Conservation (phyloP, 129 eudicot species). For the Chrysanthemum lavandulifolium region DNA sequence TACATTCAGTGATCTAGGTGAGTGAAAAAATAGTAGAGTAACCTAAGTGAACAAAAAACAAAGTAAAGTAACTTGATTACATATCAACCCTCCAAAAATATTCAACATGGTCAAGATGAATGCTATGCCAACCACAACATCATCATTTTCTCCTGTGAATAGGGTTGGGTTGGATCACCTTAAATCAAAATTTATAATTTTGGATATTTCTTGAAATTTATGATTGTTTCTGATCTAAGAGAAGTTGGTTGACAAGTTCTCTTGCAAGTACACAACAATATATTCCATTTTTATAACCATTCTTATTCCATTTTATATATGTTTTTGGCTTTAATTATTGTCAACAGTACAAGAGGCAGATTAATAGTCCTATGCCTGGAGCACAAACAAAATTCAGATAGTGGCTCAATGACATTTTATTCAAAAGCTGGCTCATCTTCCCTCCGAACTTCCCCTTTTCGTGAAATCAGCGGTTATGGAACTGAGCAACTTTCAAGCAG, state of each 20-base stretch:
- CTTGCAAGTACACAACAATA: not conserved
- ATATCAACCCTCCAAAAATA: too few species aligned
- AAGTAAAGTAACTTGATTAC: too few species aligned
- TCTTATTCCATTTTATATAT: slow-evolving; percentile 8
- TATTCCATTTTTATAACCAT: not conserved
- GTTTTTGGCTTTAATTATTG: slow-evolving; percentile 15
- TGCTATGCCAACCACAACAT: too few species aligned
- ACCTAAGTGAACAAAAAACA: too few species aligned
- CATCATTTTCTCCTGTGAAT: too few species aligned
- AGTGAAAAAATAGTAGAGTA: too few species aligned
- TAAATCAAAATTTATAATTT: too few species aligned
- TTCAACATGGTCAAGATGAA: too few species aligned
- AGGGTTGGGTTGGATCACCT: too few species aligned
- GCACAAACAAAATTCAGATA: slow-evolving; percentile 74
- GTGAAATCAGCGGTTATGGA: slow-evolving; percentile 54
- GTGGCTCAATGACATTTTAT: slow-evolving; percentile 59
- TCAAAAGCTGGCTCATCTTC: slow-evolving; percentile 68
- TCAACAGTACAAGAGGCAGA: slow-evolving; percentile 83
- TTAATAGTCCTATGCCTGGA: slow-evolving; percentile 80
- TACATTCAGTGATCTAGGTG: too few species aligned
- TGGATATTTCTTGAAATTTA: too few species aligned
- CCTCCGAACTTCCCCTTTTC: slow-evolving; percentile 63
- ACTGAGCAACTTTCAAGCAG: slow-evolving; percentile 64
- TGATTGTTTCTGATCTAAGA: too few species aligned
- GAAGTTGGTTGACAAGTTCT: not conserved